These are phyloP conservation scores for Ogataea siamensis DNA, from an alignment of 805 yeast genomes.

Conservation along the genomic window DNA sequence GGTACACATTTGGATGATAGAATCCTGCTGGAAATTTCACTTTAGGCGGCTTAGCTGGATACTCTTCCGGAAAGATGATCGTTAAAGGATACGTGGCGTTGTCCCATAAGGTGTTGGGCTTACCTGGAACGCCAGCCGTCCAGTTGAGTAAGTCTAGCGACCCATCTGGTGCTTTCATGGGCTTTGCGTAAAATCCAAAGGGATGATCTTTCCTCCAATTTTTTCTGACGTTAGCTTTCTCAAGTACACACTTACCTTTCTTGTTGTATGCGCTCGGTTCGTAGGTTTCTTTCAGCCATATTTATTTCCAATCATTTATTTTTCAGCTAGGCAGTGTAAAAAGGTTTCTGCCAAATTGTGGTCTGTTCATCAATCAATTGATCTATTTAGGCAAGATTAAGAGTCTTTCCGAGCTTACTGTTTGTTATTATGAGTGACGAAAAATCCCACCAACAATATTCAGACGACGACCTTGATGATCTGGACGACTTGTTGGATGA, in stretches of 20 bases:
- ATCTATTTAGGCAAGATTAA: slow-evolving; percentile 15
- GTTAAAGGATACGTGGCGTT: slow-evolving; percentile 87
- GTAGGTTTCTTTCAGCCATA: slow-evolving; percentile 39
- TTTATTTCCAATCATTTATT: not conserved
- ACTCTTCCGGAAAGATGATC: slow-evolving; percentile 81
- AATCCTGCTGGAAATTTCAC: slow-evolving; percentile 86
- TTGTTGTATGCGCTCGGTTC: slow-evolving; percentile 83
- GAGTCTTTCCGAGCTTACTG: slow-evolving; percentile 5
- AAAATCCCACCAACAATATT: slow-evolving; percentile 7
- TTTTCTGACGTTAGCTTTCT: slow-evolving; percentile 48
- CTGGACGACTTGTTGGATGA: slow-evolving; percentile 85
- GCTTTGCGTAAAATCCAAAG: slow-evolving; percentile 94
- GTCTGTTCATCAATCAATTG: slow-evolving; percentile 6
- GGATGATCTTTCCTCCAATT: slow-evolving; percentile 99
- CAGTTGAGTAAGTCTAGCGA: slow-evolving; percentile 79
- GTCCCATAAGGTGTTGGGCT: slow-evolving; percentile 80
- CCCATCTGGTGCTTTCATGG: slow-evolving; percentile 77
- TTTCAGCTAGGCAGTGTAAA: slow-evolving; percentile 5
- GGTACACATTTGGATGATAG: slow-evolving; percentile 97
- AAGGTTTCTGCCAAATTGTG: slow-evolving; percentile 9
- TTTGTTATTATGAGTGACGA: slow-evolving; percentile 7
- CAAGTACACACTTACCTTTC: slow-evolving; percentile 51
- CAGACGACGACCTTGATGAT: slow-evolving; percentile 66
- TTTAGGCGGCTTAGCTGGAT: slow-evolving; percentile 96
- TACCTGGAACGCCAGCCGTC: slow-evolving; percentile 97